phyloP scores from a whole-genome alignment of 441 rosid genomes.

The Viola pubescens region DNA sequence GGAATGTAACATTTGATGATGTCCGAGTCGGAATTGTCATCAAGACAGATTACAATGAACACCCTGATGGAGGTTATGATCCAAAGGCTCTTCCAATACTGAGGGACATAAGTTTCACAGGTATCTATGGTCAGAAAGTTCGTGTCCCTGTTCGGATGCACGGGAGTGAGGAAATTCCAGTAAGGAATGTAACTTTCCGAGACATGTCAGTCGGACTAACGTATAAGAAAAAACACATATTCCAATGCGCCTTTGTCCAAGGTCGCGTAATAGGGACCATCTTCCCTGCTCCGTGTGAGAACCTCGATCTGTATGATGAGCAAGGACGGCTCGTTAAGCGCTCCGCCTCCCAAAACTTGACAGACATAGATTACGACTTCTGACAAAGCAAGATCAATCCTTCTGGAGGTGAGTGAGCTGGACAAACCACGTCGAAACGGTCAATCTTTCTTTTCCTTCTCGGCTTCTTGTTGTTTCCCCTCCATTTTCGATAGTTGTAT shows the following conservation, averaged over 20 bases:
- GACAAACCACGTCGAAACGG: conserved; percentile 13
- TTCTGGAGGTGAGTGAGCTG: conserved; percentile 7
- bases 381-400: conserved; percentile 15
- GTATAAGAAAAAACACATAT: conserved; percentile 88
- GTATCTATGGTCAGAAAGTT: conserved; percentile 77
- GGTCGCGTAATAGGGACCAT: conserved; percentile 78
- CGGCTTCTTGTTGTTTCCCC: background rate
- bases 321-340: conserved; percentile 49
- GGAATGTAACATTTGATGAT: conserved; percentile 68
- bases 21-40: conserved; percentile 88
- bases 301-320: conserved; percentile 74
- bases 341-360: conserved; percentile 49
- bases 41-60: conserved; percentile 95
- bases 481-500: conserved; percentile 2
- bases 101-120: conserved; percentile 53
- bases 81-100: conserved; percentile 60
- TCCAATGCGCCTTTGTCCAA: conserved; percentile 78
- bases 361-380: conserved; percentile 79
- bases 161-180: conserved; percentile 71
- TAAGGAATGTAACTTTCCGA: conserved; percentile 63
- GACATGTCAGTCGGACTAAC: conserved; percentile 76
- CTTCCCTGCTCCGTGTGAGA: conserved; percentile 79
- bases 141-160: conserved; percentile 91
- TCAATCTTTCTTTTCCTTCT: background rate
- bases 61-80: conserved; percentile 68